phyloP scores from a whole-genome alignment of 805 yeast genomes.

The Ogataea parapolymorpha region DNA sequence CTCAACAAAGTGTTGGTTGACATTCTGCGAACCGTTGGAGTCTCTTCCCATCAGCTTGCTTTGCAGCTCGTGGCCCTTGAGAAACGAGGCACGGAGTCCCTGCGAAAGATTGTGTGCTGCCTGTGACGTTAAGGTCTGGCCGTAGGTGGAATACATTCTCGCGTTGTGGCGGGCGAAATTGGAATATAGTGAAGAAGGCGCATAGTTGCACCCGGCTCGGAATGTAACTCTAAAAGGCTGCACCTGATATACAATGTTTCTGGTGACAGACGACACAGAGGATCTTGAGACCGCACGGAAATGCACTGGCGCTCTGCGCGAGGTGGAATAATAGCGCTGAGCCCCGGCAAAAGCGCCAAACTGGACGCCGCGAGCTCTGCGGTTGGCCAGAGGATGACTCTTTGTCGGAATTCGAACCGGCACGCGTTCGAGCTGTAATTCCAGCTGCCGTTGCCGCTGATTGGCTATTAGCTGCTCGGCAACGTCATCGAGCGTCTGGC shows the following conservation, averaged over 20 bases:
- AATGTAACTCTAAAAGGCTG: slow-evolving; percentile 28
- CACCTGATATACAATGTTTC: slow-evolving; percentile 23
- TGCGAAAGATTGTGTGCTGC: slow-evolving; percentile 58
- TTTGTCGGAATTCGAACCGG: slow-evolving; percentile 36
- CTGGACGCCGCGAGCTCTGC: slow-evolving; percentile 4
- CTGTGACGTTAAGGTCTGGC: slow-evolving; percentile 43
- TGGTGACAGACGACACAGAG: slow-evolving; percentile 17
- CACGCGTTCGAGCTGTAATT: slow-evolving; percentile 33
- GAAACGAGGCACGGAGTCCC: slow-evolving; percentile 38
- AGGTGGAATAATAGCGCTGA: slow-evolving; percentile 15
- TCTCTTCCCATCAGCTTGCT: slow-evolving; percentile 18
- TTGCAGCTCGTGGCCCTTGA: slow-evolving; percentile 32
- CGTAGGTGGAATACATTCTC: slow-evolving; percentile 38
- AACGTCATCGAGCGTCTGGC: slow-evolving; percentile 47
- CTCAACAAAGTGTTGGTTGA: slow-evolving; percentile 28
- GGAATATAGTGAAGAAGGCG: slow-evolving; percentile 33
- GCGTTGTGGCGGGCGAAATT: slow-evolving; percentile 36
- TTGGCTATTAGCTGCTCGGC: slow-evolving; percentile 33
- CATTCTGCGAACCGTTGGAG: slow-evolving; percentile 21
- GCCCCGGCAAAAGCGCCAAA: slow-evolving; percentile 26
- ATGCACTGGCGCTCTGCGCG: slow-evolving; percentile 9
- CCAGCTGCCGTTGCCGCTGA: slow-evolving; percentile 31
- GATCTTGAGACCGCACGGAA: slow-evolving; percentile 9
- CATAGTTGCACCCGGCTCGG: slow-evolving; percentile 26
- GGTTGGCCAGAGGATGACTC: slow-evolving; percentile 23